A percentile compares a stretch with the other conserved stretches of the same genome.
phyloP scores from a whole-genome alignment of 352 stramenopile species.

The Phytopythium ostracodes region DNA sequence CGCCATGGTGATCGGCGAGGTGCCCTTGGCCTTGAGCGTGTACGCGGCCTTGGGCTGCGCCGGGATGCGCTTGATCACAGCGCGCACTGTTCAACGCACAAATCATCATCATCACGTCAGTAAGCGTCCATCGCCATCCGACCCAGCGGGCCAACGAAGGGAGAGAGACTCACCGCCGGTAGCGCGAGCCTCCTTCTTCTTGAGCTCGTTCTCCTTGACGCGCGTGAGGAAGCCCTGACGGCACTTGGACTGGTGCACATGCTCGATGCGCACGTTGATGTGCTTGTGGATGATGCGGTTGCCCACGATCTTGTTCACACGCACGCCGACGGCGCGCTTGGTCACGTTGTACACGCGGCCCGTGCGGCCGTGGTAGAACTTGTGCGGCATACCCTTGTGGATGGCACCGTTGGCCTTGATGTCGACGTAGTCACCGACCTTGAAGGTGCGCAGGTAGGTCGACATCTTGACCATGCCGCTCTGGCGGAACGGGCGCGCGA shows the following conservation, averaged over 20 bases:
- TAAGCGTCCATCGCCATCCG: background rate
- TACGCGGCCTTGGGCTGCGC: conserved; percentile 95
- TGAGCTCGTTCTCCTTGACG: conserved; percentile 98
- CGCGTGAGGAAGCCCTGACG: conserved; percentile 97
- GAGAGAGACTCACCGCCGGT: conserved; percentile 62
- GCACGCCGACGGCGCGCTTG: conserved; percentile 97
- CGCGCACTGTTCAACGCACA: conserved; percentile 35
- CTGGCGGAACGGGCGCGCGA: conserved; percentile 97
- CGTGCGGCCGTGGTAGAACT: conserved; percentile 99
- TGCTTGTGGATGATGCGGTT: conserved; percentile 99
- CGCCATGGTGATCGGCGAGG: conserved; percentile 94
- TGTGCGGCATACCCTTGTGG: conserved; percentile 99
- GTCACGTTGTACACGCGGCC: conserved; percentile 99
- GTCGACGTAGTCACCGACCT: conserved; percentile 99
- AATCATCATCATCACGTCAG: conserved; percentile 10
- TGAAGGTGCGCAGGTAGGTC: conserved; percentile 98
- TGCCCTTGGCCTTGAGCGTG: conserved; percentile 91
- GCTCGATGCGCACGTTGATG: conserved; percentile 99
- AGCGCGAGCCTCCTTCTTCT: conserved; percentile 95
- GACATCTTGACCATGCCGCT: conserved; percentile 95
- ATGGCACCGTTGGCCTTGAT: conserved; percentile 99
- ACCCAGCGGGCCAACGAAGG: too few relatives aligned
- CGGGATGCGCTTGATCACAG: conserved; percentile 95
- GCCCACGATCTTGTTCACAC: conserved; percentile 99
- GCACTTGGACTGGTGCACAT: conserved; percentile 98